A percentile compares a stretch with the other conserved stretches of the same genome.
These are phyloP conservation scores for Yamadazyma triangularis DNA, from an alignment of 1,139 yeast genomes.

Conservation along the genomic window DNA sequence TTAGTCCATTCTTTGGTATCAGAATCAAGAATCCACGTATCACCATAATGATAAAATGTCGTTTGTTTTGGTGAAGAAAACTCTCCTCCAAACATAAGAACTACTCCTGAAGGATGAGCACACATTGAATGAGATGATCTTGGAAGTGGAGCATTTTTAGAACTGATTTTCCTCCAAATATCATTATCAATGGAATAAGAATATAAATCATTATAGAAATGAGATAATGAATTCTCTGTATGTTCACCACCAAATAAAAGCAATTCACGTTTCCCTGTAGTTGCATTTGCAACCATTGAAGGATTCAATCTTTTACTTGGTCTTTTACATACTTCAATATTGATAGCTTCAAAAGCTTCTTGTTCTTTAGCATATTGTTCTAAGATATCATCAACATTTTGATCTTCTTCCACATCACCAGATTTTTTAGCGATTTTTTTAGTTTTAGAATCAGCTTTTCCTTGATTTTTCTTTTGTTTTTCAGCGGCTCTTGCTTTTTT, in stretches of 20 bases:
- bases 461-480: conserved; percentile 70
- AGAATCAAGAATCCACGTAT: conserved; percentile 89
- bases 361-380: conserved; percentile 78
- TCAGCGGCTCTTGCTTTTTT: conserved; percentile 87
- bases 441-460: conserved; percentile 68
- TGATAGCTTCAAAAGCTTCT: conserved; percentile 69
- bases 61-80: conserved; percentile 95
- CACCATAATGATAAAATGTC: conserved; percentile 94
- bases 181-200: conserved; percentile 74
- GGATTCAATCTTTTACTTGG: conserved; percentile 75
- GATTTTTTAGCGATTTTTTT: conserved; percentile 73
- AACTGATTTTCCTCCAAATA: conserved; percentile 73
- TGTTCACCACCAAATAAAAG: conserved; percentile 88
- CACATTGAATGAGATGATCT: conserved; percentile 94
- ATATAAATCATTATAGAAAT: conserved; percentile 77
- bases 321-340: conserved; percentile 48
- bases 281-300: conserved; percentile 70
- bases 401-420: conserved; percentile 80
- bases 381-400: conserved; percentile 81
- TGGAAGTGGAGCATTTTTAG: conserved; percentile 88
- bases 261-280: conserved; percentile 72
- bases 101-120: conserved; percentile 85
- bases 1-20: conserved; percentile 87
- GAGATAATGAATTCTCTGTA: conserved; percentile 51
- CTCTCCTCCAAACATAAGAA: conserved; percentile 91